These are phyloP conservation scores for Quercus engelmannii DNA, from an alignment of 306 rosid genomes.

Conservation along the genomic window DNA sequence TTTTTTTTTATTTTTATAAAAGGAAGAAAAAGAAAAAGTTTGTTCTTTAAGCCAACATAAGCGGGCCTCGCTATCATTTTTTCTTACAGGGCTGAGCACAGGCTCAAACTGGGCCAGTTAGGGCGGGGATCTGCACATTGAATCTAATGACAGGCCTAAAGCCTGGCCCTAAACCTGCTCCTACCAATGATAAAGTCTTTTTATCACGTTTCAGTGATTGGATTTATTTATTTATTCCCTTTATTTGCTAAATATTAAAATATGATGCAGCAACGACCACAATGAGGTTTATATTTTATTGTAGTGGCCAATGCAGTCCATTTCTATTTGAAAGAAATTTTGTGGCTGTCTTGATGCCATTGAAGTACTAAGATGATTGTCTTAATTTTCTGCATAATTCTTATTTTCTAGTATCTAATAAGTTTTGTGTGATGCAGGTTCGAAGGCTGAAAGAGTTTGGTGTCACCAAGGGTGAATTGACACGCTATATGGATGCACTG, in stretches of 20 bases:
- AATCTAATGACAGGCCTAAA: too few species aligned
- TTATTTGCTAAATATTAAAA: not conserved
- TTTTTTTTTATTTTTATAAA: too few species aligned
- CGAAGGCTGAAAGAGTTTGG: constrained; percentile 96
- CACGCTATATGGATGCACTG: constrained; percentile 93
- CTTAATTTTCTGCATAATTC: constrained; percentile 1
- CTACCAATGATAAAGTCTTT: too few species aligned
- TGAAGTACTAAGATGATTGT: constrained; percentile 9
- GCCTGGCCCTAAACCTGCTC: too few species aligned
- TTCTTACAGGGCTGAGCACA: not conserved
- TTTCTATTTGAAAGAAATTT: not conserved
- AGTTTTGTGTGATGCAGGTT: constrained; percentile 52
- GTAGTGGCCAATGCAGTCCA: not conserved
- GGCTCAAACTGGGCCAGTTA: not conserved
- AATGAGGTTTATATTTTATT: not conserved
- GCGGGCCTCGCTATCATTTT: not conserved
- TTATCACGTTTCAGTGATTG: too few species aligned
- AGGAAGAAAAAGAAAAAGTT: not conserved
- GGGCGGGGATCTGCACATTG: not conserved
- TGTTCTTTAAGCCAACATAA: not conserved
- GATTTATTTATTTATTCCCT: too few species aligned
- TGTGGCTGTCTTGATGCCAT: not conserved
- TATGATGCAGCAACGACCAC: not conserved
- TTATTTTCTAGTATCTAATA: constrained; percentile 17
- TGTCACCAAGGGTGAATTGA: constrained; percentile 96